Percentiles rank a stretch among this genome's conserved stretches.
These are phyloP conservation scores for Leccinum barrowsii DNA, from an alignment of 768 basidiomycete genomes.

Conservation along the genomic window DNA sequence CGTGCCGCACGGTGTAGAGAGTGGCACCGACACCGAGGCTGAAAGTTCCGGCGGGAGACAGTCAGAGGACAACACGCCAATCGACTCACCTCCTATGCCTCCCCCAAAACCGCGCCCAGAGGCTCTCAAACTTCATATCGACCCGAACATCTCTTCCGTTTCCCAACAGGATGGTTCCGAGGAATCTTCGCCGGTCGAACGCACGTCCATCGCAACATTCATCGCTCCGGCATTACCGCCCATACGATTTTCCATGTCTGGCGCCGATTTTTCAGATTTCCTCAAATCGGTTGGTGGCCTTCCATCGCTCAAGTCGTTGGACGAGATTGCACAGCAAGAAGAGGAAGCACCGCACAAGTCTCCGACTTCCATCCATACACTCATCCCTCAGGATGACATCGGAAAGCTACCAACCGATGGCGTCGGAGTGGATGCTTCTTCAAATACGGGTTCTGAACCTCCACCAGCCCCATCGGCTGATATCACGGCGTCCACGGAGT, in stretches of 20 bases:
- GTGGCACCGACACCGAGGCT: constrained; percentile 67
- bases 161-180: constrained; percentile 40
- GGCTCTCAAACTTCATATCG: constrained; percentile 26
- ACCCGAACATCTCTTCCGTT: constrained; percentile 13
- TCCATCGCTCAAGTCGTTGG: constrained; percentile 44
- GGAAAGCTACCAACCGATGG: background rate
- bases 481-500: constrained; percentile 12
- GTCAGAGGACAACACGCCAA: constrained; percentile 24
- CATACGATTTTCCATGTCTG: constrained; percentile 86
- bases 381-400: constrained; percentile 9
- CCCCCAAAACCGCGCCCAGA: constrained; percentile 42
- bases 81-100: constrained; percentile 37
- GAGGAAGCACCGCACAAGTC: constrained; percentile 28
- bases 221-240: constrained; percentile 87
- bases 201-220: constrained; percentile 67
- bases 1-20: constrained; percentile 71
- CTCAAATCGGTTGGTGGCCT: constrained; percentile 56
- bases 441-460: background rate
- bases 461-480: background rate
- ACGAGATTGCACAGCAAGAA: constrained; percentile 43
- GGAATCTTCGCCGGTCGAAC: constrained; percentile 65
- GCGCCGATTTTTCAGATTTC: constrained; percentile 76
- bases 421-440: background rate
- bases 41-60: constrained; percentile 43
- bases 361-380: constrained; percentile 19